These are phyloP conservation scores for Luzula sylvatica DNA, from an alignment of 176 grass and related monocot genomes.

Conservation along the genomic window DNA sequence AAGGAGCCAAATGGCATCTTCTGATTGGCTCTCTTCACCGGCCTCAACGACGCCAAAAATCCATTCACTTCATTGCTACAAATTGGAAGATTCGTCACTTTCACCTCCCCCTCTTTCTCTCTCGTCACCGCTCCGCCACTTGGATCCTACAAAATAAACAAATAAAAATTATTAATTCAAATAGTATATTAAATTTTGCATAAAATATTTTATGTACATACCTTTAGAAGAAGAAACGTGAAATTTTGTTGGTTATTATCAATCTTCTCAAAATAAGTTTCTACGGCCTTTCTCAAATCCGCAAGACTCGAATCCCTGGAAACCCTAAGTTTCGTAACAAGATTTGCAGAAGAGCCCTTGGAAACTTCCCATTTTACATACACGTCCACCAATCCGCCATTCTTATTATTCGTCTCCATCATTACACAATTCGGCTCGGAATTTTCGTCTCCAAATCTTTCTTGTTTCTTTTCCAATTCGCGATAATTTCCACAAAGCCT, in stretches of 20 bases:
- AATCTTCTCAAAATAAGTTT: conserved; percentile 41
- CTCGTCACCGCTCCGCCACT: conserved; percentile 51
- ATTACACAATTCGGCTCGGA: conserved; percentile 15
- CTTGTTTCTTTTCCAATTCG: conserved; percentile 27
- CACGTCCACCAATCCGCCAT: conserved; percentile 40
- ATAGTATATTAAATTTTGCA: background rate
- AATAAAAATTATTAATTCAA: conserved; percentile 3
- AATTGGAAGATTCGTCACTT: conserved; percentile 43
- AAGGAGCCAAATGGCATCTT: conserved; percentile 58
- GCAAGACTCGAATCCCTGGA: conserved; percentile 39
- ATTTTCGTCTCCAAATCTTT: conserved; percentile 47
- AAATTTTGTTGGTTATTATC: conserved; percentile 58
- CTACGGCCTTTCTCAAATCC: conserved; percentile 52
- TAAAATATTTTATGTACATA: conserved; percentile 23
- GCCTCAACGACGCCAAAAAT: conserved; percentile 54
- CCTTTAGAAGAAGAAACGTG: conserved; percentile 76
- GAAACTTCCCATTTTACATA: conserved; percentile 91
- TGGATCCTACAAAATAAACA: conserved; percentile 42
- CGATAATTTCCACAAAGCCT: conserved; percentile 79
- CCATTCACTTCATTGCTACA: conserved; percentile 58
- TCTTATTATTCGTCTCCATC: conserved; percentile 23
- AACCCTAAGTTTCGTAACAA: conserved; percentile 56
- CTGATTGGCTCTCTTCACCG: conserved; percentile 38
- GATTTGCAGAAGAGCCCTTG: conserved; percentile 33
- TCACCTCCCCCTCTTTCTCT: conserved; percentile 53